Base-by-base conservation (phyloP, 306 rosid species). In the Cucumis melo region DNA sequence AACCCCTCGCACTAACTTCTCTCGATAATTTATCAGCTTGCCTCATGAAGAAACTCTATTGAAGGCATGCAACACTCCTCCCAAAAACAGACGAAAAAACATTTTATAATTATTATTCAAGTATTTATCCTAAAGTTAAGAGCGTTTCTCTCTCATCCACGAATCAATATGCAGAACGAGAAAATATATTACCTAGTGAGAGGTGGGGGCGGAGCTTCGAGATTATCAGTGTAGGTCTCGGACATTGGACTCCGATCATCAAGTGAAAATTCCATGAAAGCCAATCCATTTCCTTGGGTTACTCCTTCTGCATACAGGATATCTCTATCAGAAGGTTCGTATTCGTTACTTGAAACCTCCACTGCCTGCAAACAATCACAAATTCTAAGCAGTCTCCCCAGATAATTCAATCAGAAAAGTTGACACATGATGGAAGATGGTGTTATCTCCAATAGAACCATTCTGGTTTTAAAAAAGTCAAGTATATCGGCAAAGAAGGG, bases 271-370 rank as follows among this genome's bases (percentile, higher is more conserved):
- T 92, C 99, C 80, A 92, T 92, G 91, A 91, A 90, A 85, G 99
- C 97, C 83, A 95, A 87, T 29, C 99, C 99, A 82, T 88, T 95
- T 75, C 96, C 99, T 80, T 88, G 99, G 79, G 98, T 89, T 77
- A 92, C 99, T 76, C 99, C 99, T 88, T 95, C 99, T 65, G 99
- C 99, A 77, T 90, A 92, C 41, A 95, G 78, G 60, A 95, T 92
- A 85, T 95, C 99, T 76, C 91, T 80, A 75, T 95, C 99, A 5
- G 93, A 89, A 81, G 99, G 99, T 85, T 92, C 98, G 24, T 95
- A 95, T 84, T 95, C 98, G 72, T 95, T 90, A 88, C 98, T 89
- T 73, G 99, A 95, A 67, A 95, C 86, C 87, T 95, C 99, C 55
- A 95, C 96, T 50, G 97, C 99, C 99, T 95, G 85, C 58, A 58